Evolutionary conservation across 2,329 filamentous ascomycete species (phyloP).

Genomic region (Diplodia mutila): DNA sequence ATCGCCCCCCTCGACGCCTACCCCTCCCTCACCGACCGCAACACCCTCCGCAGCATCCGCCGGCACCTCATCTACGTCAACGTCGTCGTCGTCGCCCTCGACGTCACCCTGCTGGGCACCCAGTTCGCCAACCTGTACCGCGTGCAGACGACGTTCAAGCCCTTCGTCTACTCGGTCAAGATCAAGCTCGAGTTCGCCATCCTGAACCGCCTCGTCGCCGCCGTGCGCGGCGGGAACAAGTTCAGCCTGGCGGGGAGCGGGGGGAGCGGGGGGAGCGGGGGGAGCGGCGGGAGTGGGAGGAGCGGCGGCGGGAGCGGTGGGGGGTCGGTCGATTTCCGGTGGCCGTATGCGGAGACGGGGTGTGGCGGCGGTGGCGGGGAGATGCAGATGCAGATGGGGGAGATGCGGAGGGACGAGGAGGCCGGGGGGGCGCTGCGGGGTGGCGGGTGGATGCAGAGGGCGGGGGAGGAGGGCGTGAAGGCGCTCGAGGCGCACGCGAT

Average conservation of each 20-base stretch:
- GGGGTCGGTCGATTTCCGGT: background rate
- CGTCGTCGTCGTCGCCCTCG: constrained; percentile 43
- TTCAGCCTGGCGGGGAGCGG: background rate
- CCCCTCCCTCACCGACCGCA: constrained; percentile 24
- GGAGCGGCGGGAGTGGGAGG: background rate
- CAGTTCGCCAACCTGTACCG: constrained; percentile 34
- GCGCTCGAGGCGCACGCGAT: background rate
- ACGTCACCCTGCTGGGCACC: constrained; percentile 39
- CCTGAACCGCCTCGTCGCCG: constrained; percentile 41
- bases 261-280: background rate
- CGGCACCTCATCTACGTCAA: constrained; percentile 45
- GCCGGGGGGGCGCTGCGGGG: no score
- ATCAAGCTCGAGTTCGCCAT: constrained; percentile 59
- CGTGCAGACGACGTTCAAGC: constrained; percentile 43
- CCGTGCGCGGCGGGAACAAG: background rate
- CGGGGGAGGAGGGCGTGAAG: background rate
- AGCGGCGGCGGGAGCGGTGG: background rate
- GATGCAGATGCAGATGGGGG: background rate
- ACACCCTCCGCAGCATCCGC: constrained; percentile 31
- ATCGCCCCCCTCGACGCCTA: constrained; percentile 27
- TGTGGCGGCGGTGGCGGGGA: background rate
- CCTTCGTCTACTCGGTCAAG: constrained; percentile 47
- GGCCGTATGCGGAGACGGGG: background rate
- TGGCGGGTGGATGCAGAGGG: background rate
- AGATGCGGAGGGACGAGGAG: background rate